Evolutionary conservation across 495 filamentous ascomycete species (phyloP).

Genomic region (Aspergillus sclerotioniger): DNA sequence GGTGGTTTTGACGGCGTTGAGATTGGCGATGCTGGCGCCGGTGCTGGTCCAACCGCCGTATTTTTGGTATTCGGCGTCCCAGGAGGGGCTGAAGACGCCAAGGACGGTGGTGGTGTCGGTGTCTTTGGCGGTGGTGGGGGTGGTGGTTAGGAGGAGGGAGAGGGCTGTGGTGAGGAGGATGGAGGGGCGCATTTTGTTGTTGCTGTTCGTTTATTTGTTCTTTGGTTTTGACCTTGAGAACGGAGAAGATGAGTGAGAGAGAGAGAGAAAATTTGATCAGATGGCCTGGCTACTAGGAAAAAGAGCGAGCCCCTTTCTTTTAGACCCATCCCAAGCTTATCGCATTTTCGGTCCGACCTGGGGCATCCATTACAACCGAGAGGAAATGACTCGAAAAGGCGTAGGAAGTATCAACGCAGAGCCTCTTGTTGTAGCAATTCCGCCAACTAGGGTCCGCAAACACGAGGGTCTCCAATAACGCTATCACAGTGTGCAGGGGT

Average conservation of each 20-base stretch:
- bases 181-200: neutral
- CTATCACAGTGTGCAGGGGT: neutral
- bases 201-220: neutral
- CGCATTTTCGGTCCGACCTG: too few relatives aligned
- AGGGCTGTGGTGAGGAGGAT: constrained; percentile 8
- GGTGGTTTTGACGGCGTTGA: constrained; percentile 27
- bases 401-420: too few relatives aligned
- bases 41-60: constrained; percentile 18
- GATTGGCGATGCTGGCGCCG: constrained; percentile 23
- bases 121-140: neutral
- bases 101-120: constrained; percentile 17
- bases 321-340: too few relatives aligned
- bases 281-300: too few relatives aligned
- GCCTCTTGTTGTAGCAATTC: neutral
- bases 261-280: neutral
- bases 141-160: constrained; percentile 1
- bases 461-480: neutral
- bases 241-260: neutral
- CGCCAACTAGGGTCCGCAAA: neutral
- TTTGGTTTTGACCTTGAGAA: too few relatives aligned
- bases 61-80: neutral
- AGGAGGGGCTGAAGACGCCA: neutral
- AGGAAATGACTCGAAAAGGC: too few relatives aligned
- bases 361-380: too few relatives aligned
- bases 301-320: too few relatives aligned